Conservation (phyloP, 2,329 filamentous ascomycete species). For the Calonectria henricotiae region DNA sequence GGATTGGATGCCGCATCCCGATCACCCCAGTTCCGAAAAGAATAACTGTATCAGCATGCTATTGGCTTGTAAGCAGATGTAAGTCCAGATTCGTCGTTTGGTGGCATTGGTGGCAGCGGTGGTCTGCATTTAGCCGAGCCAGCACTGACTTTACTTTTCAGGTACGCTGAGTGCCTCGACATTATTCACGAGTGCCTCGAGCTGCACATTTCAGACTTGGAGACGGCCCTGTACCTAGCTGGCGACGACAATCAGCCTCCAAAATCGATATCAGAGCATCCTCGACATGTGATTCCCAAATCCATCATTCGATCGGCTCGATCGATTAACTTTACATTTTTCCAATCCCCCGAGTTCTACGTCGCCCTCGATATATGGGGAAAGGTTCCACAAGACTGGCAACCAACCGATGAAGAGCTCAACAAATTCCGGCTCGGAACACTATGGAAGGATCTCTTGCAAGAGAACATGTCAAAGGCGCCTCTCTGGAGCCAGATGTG, state of each 20-base stretch:
- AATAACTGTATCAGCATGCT: slow-evolving; percentile 29
- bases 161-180: slow-evolving; percentile 27
- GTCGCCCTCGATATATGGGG: slow-evolving; percentile 24
- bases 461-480: slow-evolving; percentile 1
- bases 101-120: neutral
- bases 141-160: slow-evolving; percentile 9
- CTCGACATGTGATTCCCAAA: slow-evolving; percentile 17
- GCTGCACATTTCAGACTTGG: slow-evolving; percentile 27
- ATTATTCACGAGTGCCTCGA: slow-evolving; percentile 25
- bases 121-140: slow-evolving; percentile 16
- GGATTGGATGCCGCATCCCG: slow-evolving; percentile 31
- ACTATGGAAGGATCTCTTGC: neutral
- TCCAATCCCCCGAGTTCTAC: slow-evolving; percentile 21
- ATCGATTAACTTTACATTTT: slow-evolving; percentile 23
- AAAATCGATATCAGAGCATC: slow-evolving; percentile 1
- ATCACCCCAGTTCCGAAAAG: slow-evolving; percentile 25
- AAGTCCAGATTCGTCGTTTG: slow-evolving; percentile 5
- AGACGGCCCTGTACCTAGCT: slow-evolving; percentile 17
- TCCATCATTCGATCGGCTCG: slow-evolving; percentile 25
- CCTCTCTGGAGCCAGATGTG: slow-evolving; percentile 8
- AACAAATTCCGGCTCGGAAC: neutral
- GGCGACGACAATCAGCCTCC: neutral
- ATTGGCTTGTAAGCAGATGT: slow-evolving; percentile 24
- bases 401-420: neutral
- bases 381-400: neutral